Percentiles rank a stretch among this genome's conserved stretches.
Evolutionary conservation across 345 rosid species (phyloP).

Genomic region (Melaleuca quinquenervia): DNA sequence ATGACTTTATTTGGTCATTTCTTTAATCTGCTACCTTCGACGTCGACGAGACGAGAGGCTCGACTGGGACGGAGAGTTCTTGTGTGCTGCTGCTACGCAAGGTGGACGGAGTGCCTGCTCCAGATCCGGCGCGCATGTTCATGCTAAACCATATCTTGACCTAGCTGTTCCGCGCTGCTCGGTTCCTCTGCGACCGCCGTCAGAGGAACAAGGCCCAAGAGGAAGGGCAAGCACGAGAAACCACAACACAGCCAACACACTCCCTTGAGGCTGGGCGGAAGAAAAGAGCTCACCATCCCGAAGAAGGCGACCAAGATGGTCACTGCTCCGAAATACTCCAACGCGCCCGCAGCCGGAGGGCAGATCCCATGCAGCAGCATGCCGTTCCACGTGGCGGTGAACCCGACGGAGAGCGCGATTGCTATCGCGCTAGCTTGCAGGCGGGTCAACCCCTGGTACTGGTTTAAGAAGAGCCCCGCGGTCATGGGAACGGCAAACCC

Average conservation of each 20-base stretch:
- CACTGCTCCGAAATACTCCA: not conserved
- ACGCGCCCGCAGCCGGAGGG: not conserved
- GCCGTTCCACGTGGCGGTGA: not conserved
- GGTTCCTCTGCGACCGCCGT: not conserved
- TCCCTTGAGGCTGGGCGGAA: not conserved
- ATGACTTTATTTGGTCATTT: accelerated
- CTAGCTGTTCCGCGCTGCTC: not conserved
- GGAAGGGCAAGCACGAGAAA: not conserved
- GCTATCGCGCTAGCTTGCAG: not conserved
- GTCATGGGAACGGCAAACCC: not conserved
- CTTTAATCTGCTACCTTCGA: too few species aligned
- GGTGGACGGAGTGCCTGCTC: too few species aligned
- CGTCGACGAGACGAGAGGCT: too few species aligned
- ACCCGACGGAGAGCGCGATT: not conserved
- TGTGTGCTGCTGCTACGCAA: too few species aligned
- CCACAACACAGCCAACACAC: not conserved
- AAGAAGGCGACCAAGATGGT: not conserved
- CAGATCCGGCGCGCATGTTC: not conserved
- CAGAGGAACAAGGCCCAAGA: not conserved
- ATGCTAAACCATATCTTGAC: not conserved
- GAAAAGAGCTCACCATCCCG: not conserved
- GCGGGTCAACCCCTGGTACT: not conserved
- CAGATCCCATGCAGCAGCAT: not conserved
- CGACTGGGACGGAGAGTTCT: too few species aligned
- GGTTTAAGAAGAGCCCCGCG: not conserved